Evolutionary conservation across 1,284 basidiomycete species (phyloP).

Genomic region (Ceratobasidium sp.): DNA sequence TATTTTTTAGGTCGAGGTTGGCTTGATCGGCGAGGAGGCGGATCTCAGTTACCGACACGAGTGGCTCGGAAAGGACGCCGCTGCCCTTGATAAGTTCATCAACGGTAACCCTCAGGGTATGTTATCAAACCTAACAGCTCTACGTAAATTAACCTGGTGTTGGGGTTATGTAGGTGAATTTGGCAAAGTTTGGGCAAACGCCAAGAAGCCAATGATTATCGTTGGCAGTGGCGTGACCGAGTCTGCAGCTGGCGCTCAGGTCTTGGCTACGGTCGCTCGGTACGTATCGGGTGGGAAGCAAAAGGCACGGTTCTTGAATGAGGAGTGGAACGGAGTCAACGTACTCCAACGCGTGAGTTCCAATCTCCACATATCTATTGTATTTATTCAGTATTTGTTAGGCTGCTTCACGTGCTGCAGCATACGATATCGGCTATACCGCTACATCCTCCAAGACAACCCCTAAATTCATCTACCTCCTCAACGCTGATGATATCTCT

Average conservation of each 20-base stretch:
- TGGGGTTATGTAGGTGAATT: slow-evolving; percentile 62
- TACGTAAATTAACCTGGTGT: not conserved
- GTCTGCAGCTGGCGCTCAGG: slow-evolving; percentile 85
- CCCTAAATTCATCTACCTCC: slow-evolving; percentile 97
- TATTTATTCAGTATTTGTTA: slow-evolving; percentile 52
- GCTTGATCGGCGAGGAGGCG: slow-evolving; percentile 89
- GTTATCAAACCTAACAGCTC: slow-evolving; percentile 43
- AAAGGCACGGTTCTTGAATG: slow-evolving; percentile 71
- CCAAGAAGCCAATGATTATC: slow-evolving; percentile 94
- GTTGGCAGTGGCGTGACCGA: slow-evolving; percentile 90
- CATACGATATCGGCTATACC: slow-evolving; percentile 95
- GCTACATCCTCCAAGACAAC: slow-evolving; percentile 77
- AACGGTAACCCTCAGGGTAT: slow-evolving; percentile 66
- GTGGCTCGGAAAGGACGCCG: slow-evolving; percentile 83
- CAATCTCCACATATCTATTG: not conserved
- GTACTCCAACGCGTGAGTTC: slow-evolving; percentile 86
- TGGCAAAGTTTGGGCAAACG: slow-evolving; percentile 86
- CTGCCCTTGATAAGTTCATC: slow-evolving; percentile 83
- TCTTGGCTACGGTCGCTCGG: slow-evolving; percentile 82
- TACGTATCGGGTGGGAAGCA: slow-evolving; percentile 83
- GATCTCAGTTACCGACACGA: slow-evolving; percentile 96
- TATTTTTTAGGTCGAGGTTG: slow-evolving; percentile 73
- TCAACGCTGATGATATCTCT: slow-evolving; percentile 95
- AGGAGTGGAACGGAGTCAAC: slow-evolving; percentile 96
- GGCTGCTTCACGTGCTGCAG: slow-evolving; percentile 91